A percentile compares a stretch with the other conserved stretches of the same genome.
phyloP scores from a whole-genome alignment of 2,329 filamentous ascomycete species.

The Colletotrichum camelliae region DNA sequence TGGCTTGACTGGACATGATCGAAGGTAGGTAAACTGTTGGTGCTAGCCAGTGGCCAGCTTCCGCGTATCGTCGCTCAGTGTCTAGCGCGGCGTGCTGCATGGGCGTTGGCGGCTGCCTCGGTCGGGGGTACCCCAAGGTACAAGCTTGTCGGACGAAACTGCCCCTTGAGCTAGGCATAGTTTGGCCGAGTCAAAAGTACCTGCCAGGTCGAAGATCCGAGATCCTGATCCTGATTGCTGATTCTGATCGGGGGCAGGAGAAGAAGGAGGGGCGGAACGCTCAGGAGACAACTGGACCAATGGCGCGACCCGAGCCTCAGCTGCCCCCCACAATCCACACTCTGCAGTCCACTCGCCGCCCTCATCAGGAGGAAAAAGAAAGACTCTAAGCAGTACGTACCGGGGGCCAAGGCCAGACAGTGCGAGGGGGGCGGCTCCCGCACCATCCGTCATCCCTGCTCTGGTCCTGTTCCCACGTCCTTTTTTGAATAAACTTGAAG shows the following conservation, averaged over 20 bases:
- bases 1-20: background rate
- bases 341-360: background rate
- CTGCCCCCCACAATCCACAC: background rate
- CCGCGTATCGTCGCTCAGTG: background rate
- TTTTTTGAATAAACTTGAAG: constrained; percentile 20
- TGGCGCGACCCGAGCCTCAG: background rate
- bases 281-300: background rate
- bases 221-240: constrained; percentile 17
- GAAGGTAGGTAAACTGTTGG: background rate
- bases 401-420: background rate
- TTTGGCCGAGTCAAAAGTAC: constrained; percentile 6
- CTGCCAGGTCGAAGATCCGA: constrained; percentile 12
- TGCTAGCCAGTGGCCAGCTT: background rate
- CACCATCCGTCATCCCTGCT: background rate
- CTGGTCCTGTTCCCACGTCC: background rate
- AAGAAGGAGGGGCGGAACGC: background rate
- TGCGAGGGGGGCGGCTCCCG: background rate
- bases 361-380: background rate
- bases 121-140: constrained; percentile 4
- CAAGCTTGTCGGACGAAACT: background rate
- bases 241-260: constrained; percentile 3
- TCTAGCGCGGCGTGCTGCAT: background rate
- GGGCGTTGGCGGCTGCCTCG: background rate
- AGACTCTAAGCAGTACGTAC: background rate
- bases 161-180: background rate